Base-by-base conservation (phyloP, 2,329 filamentous ascomycete species). In the Aspergillus melleus region DNA sequence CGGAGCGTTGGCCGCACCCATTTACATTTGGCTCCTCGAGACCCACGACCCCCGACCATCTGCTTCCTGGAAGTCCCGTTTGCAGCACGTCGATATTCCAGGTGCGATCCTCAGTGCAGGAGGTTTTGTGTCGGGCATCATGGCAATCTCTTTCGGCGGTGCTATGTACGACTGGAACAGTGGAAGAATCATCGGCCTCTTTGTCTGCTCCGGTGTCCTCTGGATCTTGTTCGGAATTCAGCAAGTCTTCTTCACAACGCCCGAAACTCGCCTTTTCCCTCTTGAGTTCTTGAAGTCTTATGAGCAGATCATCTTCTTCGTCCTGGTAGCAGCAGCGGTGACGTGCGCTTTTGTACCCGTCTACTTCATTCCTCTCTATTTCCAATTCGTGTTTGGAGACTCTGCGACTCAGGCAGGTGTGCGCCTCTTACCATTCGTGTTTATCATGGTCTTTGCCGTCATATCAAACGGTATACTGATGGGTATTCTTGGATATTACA, bases 301-400 rank as follows among this genome's bases (percentile, higher is more conserved):
- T 6, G 73, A 74, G 2, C 68, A 78, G 55, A 63, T 81, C 1
- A 62, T 83, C 2, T 69, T 84, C 0, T 83, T 79, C 63, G 65
- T 79, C 30, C 70, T 72, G 11, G 79, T 75, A 1, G 68, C 73
- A 1, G 73, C 73, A 0, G 75, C 71, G 5, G 74, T 70, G 9
- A 71, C 74, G 2, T 68, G 70, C 16, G 64, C 75, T 68, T 78
- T 77, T 55, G 53, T 66, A 6, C 20, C 74, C 0, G 72, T 82
- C 10, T 85, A 85, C 70, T 86, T 82, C 70, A 79, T 82, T 14
- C 83, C 83, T 0, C 72, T 85, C 0, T 84, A 77, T 71, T 84
- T 85, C 67, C 80, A 83, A 60, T 85, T 85, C 66, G 75, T 76
- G 0, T 74, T 72, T 4, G 78, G 78, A 8, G 80, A 81, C 51